Percentiles rank a stretch among this genome's conserved stretches.
Conservation (phyloP, 2,329 filamentous ascomycete species). For the Coleophoma cylindrospora region DNA sequence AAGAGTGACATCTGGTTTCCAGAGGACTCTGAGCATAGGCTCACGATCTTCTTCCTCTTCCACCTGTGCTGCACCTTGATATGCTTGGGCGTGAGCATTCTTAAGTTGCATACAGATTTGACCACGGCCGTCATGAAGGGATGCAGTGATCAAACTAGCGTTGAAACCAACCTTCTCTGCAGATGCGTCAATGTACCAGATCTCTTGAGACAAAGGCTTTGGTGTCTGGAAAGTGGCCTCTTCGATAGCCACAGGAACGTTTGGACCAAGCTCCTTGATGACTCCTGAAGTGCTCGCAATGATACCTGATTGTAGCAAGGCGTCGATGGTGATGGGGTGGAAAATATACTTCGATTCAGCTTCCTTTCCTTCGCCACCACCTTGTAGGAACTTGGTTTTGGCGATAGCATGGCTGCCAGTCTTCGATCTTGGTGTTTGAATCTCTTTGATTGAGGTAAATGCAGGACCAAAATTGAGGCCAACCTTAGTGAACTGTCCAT, state of each 20-base stretch:
- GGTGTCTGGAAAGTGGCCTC: not conserved
- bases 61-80: not conserved
- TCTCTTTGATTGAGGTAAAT: constrained; percentile 7
- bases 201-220: not conserved
- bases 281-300: constrained; percentile 9
- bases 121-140: not conserved
- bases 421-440: not conserved
- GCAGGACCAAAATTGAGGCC: constrained; percentile 19
- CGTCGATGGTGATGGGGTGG: constrained; percentile 51
- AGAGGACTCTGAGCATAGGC: not conserved
- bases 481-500: constrained; percentile 8
- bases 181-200: not conserved
- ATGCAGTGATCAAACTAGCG: not conserved
- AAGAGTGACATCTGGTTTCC: not conserved
- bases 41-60: not conserved
- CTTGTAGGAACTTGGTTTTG: not conserved
- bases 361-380: constrained; percentile 1
- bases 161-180: not conserved
- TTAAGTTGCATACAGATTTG: not conserved
- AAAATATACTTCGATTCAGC: constrained; percentile 29
- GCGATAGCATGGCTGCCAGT: not conserved
- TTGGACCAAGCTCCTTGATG: not conserved
- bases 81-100: not conserved
- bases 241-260: not conserved
- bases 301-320: constrained; percentile 45